Evolutionary conservation across 108 stramenopile genomes (phyloP).

Genomic region (Fragilaria crotonensis): DNA sequence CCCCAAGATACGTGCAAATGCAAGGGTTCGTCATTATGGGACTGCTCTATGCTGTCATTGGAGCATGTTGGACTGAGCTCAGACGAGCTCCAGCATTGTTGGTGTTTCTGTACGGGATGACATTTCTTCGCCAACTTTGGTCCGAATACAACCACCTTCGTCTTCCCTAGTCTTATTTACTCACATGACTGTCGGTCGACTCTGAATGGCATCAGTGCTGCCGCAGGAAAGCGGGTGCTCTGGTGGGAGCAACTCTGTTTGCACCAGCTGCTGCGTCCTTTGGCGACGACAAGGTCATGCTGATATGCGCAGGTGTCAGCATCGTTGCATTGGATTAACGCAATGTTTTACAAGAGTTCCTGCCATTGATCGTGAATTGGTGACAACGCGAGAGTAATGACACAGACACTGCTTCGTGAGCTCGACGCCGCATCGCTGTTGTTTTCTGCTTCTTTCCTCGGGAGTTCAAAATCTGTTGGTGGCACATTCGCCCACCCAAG

Average conservation of each 20-base stretch:
- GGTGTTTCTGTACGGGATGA: slow-evolving; percentile 58
- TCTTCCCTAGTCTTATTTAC: slow-evolving; percentile 67
- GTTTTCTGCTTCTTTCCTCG: slow-evolving; percentile 9
- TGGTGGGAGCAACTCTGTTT: slow-evolving; percentile 66
- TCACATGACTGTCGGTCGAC: slow-evolving; percentile 62
- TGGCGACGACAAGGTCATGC: slow-evolving; percentile 61
- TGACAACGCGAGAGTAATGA: background rate
- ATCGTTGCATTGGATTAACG: slow-evolving; percentile 50
- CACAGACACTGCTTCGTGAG: background rate
- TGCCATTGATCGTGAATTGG: background rate
- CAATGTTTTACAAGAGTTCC: slow-evolving; percentile 27
- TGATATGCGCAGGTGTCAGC: slow-evolving; percentile 57
- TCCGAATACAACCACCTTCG: slow-evolving; percentile 76
- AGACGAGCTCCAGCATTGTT: slow-evolving; percentile 35
- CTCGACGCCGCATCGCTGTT: background rate
- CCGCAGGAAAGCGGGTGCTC: slow-evolving; percentile 72
- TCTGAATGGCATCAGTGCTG: slow-evolving; percentile 82
- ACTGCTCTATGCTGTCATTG: slow-evolving; percentile 63
- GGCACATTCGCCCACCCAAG: slow-evolving; percentile 26
- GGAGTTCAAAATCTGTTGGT: slow-evolving; percentile 18
- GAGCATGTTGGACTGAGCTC: slow-evolving; percentile 46
- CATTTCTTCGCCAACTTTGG: slow-evolving; percentile 88
- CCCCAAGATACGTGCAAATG: slow-evolving; percentile 70
- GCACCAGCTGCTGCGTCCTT: slow-evolving; percentile 50
- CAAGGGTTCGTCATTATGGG: slow-evolving; percentile 81